Base-by-base conservation (phyloP, 805 yeast species). In the Groenewaldozyma tartarivorans region DNA sequence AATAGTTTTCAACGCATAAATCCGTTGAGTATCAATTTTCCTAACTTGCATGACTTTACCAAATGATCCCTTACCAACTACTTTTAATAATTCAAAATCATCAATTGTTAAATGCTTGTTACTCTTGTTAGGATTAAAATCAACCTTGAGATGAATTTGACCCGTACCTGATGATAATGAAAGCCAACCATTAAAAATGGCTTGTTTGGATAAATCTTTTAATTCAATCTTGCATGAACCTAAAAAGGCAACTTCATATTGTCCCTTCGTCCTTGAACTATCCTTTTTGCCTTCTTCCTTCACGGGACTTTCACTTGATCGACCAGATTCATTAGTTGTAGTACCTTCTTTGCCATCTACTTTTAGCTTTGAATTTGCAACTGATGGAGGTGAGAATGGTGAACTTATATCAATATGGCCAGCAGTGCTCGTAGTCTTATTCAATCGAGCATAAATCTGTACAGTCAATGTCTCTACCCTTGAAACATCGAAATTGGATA, bases 41-140 rank as follows among this genome's bases (percentile, higher is more conserved):
- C 87, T 79, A 33, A 92, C 98, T 63, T 92, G 98, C 97, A 92
- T 92, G 40, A 92, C 98, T 63, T 92, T 92, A 39, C 98, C 98
- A 60, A 92, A 92, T 6, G 96, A 87, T 5, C 98, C 98, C 60
- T 92, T 92, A 29, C 98, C 98, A 41, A 92, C 86, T 18, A 92
- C 98, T 62, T 92, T 92, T 51, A 92, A 71, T 39, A 92, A 66
- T 53, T 87, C 95, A 63, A 92, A 90, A 56, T 90, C 96, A 43
- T 87, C 95, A 50, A 92, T 86, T 1, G 86, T 70, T 37, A 92
- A 67, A 38, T 81, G 81, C 48, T 79, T 75, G 45, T 48, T 22
- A 43, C 19, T 47, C 35, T 43, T 47, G 57, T 74, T 75, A 16
- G 86, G 81, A 59, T 78, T 79, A 62, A 75, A 82, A 54, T 81